phyloP scores from a whole-genome alignment of 148 eudicot genomes.

The Chenopodium quinoa region DNA sequence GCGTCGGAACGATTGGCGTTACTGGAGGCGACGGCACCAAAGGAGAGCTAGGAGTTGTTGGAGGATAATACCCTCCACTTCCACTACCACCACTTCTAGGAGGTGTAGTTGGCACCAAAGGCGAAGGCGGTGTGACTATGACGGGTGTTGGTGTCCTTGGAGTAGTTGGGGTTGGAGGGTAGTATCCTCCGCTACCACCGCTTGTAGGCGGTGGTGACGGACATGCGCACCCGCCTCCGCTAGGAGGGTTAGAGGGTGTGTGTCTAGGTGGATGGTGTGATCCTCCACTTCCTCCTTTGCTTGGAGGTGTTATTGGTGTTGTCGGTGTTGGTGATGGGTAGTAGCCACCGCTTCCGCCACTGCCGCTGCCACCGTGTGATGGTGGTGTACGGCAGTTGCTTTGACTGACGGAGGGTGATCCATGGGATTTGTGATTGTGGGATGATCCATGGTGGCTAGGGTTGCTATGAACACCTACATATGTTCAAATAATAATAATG shows the following conservation, averaged over 20 bases:
- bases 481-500: too few species aligned
- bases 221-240: constrained; percentile 8
- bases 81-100: background rate
- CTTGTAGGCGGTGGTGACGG: constrained; percentile 23
- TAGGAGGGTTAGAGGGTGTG: constrained; percentile 15
- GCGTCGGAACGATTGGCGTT: constrained; percentile 26
- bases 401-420: constrained; percentile 17
- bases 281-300: constrained; percentile 1
- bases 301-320: background rate
- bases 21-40: constrained; percentile 23
- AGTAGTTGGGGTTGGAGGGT: constrained; percentile 24
- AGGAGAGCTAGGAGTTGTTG: constrained; percentile 23
- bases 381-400: constrained; percentile 16
- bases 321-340: constrained; percentile 22
- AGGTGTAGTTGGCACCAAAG: constrained; percentile 4
- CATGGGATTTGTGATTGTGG: background rate
- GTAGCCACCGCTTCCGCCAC: constrained; percentile 37
- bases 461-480: constrained; percentile 26
- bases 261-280: background rate
- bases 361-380: constrained; percentile 20
- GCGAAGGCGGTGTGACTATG: constrained; percentile 24
- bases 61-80: background rate
- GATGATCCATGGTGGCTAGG: constrained; percentile 16
- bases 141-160: constrained; percentile 2
- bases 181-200: constrained; percentile 21